These are phyloP conservation scores for Fonsecaea pugnacius DNA, from an alignment of 2,329 filamentous ascomycete genomes.

Conservation along the genomic window DNA sequence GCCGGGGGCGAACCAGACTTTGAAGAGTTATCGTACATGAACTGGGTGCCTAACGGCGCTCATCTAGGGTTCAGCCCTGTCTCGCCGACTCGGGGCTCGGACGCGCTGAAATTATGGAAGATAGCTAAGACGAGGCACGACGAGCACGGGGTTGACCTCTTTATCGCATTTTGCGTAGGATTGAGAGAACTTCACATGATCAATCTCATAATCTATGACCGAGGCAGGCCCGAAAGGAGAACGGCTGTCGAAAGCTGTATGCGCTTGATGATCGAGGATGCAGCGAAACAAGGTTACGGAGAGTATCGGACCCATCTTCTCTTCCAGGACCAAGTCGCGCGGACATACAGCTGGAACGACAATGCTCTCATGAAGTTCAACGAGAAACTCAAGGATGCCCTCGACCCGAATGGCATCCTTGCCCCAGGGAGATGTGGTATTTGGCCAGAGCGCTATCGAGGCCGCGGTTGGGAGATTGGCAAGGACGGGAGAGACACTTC, in stretches of 20 bases:
- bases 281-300: slow-evolving; percentile 49
- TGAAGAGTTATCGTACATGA: slow-evolving; percentile 43
- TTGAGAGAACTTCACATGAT: slow-evolving; percentile 44
- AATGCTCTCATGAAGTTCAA: slow-evolving; percentile 51
- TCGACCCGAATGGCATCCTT: slow-evolving; percentile 56
- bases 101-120: slow-evolving; percentile 40
- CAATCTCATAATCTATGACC: slow-evolving; percentile 43
- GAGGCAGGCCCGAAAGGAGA: slow-evolving; percentile 35
- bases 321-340: slow-evolving; percentile 52
- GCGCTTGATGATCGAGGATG: slow-evolving; percentile 45
- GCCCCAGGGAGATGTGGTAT: slow-evolving; percentile 55
- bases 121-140: slow-evolving; percentile 38
- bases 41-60: slow-evolving; percentile 42
- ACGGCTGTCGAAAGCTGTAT: slow-evolving; percentile 38
- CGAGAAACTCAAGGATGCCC: slow-evolving; percentile 52
- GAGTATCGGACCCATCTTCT: slow-evolving; percentile 55
- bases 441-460: slow-evolving; percentile 40
- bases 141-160: slow-evolving; percentile 34
- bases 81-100: slow-evolving; percentile 40
- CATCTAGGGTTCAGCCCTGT: slow-evolving; percentile 46
- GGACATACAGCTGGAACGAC: slow-evolving; percentile 51
- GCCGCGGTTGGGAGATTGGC: slow-evolving; percentile 30
- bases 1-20: slow-evolving; percentile 39
- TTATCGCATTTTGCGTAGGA: slow-evolving; percentile 35
- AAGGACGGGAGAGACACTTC: slow-evolving; percentile 13